A percentile compares a stretch with the other conserved stretches of the same genome.
Evolutionary conservation across 306 rosid genomes (phyloP).

Genomic region (Vigna angularis): DNA sequence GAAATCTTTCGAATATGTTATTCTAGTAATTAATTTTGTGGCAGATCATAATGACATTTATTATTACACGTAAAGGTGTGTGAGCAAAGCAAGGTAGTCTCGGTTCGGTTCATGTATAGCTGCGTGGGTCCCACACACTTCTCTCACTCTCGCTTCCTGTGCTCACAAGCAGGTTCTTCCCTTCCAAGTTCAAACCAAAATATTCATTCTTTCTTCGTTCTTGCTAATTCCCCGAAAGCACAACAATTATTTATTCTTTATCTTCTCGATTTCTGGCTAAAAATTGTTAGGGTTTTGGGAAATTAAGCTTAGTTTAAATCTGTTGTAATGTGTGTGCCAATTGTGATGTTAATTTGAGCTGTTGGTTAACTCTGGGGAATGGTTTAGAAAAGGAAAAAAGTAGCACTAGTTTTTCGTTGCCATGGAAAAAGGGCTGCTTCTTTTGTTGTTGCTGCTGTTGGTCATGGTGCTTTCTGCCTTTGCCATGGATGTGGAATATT

Average conservation of each 20-base stretch:
- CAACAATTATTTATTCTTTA: background rate
- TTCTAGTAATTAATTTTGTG: background rate
- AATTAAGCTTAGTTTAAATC: slow-evolving; percentile 6
- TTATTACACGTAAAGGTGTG: background rate
- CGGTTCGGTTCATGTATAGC: slow-evolving; percentile 59
- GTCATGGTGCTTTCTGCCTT: slow-evolving; percentile 33
- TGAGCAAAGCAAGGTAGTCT: slow-evolving; percentile 34
- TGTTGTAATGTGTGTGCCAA: background rate
- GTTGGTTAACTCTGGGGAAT: background rate
- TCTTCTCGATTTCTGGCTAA: background rate
- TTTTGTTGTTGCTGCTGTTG: slow-evolving; percentile 34
- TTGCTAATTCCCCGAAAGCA: background rate
- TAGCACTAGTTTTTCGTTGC: background rate
- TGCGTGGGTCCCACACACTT: slow-evolving; percentile 47
- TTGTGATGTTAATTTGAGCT: slow-evolving; percentile 30
- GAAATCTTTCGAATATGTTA: background rate
- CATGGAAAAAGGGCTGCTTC: slow-evolving; percentile 24
- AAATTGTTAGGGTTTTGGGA: background rate
- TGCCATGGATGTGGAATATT: slow-evolving; percentile 52
- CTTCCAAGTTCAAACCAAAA: background rate
- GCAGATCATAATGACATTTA: background rate
- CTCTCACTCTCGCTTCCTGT: background rate
- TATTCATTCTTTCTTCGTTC: background rate
- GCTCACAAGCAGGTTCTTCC: background rate
- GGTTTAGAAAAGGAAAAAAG: background rate